Conservation (phyloP, 371 early-diverging fungal species). For the Nematocida homosporus region DNA sequence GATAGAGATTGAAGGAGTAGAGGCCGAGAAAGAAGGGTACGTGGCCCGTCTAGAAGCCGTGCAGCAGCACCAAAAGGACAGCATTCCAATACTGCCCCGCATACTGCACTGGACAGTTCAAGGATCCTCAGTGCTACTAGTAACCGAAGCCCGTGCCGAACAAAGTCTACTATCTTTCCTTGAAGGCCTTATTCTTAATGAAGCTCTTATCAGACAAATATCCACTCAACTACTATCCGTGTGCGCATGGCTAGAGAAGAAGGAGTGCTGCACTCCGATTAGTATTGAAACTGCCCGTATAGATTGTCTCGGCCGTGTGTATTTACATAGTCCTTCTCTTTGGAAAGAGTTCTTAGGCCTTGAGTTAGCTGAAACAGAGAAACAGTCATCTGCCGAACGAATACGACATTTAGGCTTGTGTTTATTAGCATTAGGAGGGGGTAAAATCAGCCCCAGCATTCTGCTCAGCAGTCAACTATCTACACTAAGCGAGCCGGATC, state of each 20-base stretch:
- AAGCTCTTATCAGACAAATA: constrained; percentile 1
- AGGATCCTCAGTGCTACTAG: not conserved
- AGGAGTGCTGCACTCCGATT: not conserved
- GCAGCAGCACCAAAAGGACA: not conserved
- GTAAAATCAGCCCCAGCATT: constrained; percentile 80
- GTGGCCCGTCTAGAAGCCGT: not conserved
- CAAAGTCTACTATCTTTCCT: not conserved
- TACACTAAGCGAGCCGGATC: constrained; percentile 77
- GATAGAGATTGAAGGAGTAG: constrained; percentile 19
- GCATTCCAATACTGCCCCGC: constrained; percentile 6
- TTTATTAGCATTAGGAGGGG: constrained; percentile 71
- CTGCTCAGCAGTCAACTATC: constrained; percentile 81
- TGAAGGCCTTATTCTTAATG: not conserved
- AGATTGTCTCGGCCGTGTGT: not conserved
- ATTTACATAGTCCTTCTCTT: constrained; percentile 23
- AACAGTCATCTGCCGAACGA: constrained; percentile 5
- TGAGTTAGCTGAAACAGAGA: not conserved
- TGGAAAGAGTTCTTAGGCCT: constrained; percentile 34
- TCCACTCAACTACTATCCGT: constrained; percentile 15
- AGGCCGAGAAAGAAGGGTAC: not conserved
- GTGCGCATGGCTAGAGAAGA: not conserved
- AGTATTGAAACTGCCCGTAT: constrained; percentile 12
- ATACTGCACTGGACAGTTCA: constrained; percentile 4
- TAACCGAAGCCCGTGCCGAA: constrained; percentile 26
- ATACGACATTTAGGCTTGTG: not conserved